Conservation (phyloP, 225 moss, liverwort and hornwort genomes). For the Pseudisothecium myosuroides region DNA sequence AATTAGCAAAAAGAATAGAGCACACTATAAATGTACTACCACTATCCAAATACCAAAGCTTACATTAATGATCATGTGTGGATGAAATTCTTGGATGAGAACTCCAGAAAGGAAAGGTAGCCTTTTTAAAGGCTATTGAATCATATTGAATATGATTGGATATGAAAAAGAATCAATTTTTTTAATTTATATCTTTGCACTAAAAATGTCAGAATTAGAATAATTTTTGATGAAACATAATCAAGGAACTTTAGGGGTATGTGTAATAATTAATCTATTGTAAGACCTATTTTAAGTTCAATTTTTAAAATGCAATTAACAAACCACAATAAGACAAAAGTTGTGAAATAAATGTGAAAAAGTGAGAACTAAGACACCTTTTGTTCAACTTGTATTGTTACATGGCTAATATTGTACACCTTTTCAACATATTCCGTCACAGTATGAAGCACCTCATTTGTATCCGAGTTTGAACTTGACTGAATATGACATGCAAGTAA, state of each 20-base stretch:
- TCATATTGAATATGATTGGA: background rate
- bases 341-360: background rate
- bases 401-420: constrained; percentile 31
- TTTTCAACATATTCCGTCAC: constrained; percentile 25
- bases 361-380: background rate
- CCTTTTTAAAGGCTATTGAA: too few relatives aligned
- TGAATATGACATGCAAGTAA: constrained; percentile 68
- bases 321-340: background rate
- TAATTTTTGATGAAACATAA: background rate
- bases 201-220: accelerated
- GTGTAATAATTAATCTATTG: accelerated
- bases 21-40: too few relatives aligned
- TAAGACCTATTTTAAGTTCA: too few relatives aligned
- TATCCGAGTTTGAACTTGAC: constrained; percentile 4
- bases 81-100: too few relatives aligned
- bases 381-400: constrained; percentile 46
- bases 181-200: too few relatives aligned
- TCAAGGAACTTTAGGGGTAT: background rate
- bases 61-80: too few relatives aligned
- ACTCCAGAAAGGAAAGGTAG: too few relatives aligned
- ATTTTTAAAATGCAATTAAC: background rate
- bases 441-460: constrained; percentile 14
- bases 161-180: background rate
- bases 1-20: too few relatives aligned
- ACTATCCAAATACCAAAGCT: too few relatives aligned